Evolutionary conservation across 2,329 filamentous ascomycete species (phyloP), one percentile per base, ranked within the genome.

Genomic region (Diaporthe aspalathi): DNA sequence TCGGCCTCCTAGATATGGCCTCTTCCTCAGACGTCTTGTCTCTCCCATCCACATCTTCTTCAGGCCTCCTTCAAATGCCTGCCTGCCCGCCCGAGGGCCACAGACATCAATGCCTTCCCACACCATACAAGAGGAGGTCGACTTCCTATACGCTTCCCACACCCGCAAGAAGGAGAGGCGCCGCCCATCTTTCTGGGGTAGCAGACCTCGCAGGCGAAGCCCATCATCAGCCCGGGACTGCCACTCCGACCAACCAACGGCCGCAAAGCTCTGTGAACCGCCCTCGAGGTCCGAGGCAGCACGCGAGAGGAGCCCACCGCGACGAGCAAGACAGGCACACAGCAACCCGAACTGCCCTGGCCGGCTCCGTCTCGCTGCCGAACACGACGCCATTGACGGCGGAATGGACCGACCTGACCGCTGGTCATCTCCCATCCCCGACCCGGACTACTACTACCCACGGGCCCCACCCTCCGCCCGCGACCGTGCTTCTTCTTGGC

Each of bases 161-260:
- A 38, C 35, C 24, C 67, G 35, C 9, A 70, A 52, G 45, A 67
- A 70, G 45, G 62, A 70, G 38, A 49, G 20, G 29, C 60, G 35
- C 14, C 60, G 52, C 2, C 49, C 70, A 11, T 72, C 70, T 0
- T 66, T 70, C 57, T 72, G 67, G 67, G 43, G 49, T 11, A 70
- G 60, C 45, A 67, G 35, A 53, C 27, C 53, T 14, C 17, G 43
- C 38, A 63, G 20, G 9, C 5, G 24, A 67, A 35, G n/a, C 11
- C 20, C 70, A 20, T 22, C 70, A 20, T 27, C 57, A 14, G 20
- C 57, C 53, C 17, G 54, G 22, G 49, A 29, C 9, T 40, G 29
- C 43, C 27, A 16, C 22, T n/a, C 53, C 9, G 35, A 14, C 45
- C 49, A 20, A 24, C 53, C 35, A 17, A 40, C 12, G 43, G 20